Conservation (phyloP, 2,329 filamentous ascomycete genomes). For the Talaromyces sp. region DNA sequence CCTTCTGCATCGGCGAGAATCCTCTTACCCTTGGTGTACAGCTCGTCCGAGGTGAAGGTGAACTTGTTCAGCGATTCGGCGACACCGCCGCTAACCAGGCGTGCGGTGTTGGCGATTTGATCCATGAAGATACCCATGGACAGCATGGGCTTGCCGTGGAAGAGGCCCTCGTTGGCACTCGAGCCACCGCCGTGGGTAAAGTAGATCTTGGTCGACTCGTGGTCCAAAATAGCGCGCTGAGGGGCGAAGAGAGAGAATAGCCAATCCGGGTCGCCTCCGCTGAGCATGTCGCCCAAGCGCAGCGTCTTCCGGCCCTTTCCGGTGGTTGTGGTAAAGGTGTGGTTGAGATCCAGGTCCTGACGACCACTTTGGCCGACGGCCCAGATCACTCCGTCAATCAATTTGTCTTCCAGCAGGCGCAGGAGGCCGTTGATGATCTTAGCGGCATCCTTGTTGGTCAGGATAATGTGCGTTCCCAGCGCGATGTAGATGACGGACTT, state of each 20-base stretch:
- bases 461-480: slow-evolving; percentile 39
- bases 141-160: slow-evolving; percentile 36
- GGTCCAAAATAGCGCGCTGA: slow-evolving; percentile 38
- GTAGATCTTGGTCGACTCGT: slow-evolving; percentile 30
- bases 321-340: neutral
- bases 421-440: slow-evolving; percentile 31
- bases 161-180: slow-evolving; percentile 40
- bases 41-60: slow-evolving; percentile 28
- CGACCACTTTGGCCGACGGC: slow-evolving; percentile 22
- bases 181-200: slow-evolving; percentile 41
- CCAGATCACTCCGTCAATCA: slow-evolving; percentile 42
- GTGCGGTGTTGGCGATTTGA: slow-evolving; percentile 36
- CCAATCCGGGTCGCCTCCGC: slow-evolving; percentile 25
- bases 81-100: slow-evolving; percentile 32
- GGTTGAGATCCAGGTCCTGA: slow-evolving; percentile 12
- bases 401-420: slow-evolving; percentile 18
- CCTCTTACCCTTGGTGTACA: slow-evolving; percentile 23
- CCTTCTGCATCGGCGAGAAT: slow-evolving; percentile 29
- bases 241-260: slow-evolving; percentile 35
- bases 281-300: slow-evolving; percentile 21
- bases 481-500: slow-evolving; percentile 37
- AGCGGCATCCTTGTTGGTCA: slow-evolving; percentile 25
- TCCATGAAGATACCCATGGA: slow-evolving; percentile 39
- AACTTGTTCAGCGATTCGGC: slow-evolving; percentile 35
- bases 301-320: slow-evolving; percentile 10